phyloP scores from a whole-genome alignment of 176 grass and related monocot genomes.

The Oryza coarctata region DNA sequence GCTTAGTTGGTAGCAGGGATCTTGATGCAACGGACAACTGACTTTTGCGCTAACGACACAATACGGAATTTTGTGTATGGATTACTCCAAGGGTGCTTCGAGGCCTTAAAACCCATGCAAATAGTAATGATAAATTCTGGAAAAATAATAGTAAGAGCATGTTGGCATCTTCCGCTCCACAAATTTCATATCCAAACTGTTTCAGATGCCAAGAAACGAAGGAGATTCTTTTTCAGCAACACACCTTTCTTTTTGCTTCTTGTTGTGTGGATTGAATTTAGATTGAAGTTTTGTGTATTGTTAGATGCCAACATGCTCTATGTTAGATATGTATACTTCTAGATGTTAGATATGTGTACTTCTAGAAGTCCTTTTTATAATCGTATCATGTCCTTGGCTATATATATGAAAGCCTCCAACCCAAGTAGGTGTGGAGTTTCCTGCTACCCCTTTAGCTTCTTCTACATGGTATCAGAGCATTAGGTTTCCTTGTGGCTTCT shows the following conservation, averaged over 20 bases:
- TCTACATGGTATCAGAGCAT: too few species aligned
- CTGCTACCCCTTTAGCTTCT: too few species aligned
- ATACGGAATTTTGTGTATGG: neutral
- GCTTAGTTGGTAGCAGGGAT: neutral
- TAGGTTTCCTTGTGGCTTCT: too few species aligned
- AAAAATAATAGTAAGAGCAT: neutral
- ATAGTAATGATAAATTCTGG: neutral
- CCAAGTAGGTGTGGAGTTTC: too few species aligned
- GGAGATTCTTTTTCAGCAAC: neutral
- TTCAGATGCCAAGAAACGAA: neutral
- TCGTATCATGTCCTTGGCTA: too few species aligned
- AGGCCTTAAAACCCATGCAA: neutral
- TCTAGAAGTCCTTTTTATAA: too few species aligned
- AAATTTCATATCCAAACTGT: neutral
- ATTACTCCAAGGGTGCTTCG: neutral
- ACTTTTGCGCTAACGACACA: neutral
- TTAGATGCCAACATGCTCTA: neutral
- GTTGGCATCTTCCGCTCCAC: neutral
- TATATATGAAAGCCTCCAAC: too few species aligned
- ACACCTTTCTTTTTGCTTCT: neutral
- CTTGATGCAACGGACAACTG: neutral
- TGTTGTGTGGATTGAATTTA: neutral
- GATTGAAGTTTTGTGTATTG: neutral
- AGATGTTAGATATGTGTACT: too few species aligned
- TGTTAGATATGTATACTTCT: too few species aligned